A percentile compares a stretch with the other conserved stretches of the same genome.
phyloP scores from a whole-genome alignment of 2,329 filamentous ascomycete genomes.

The Nannizzia gypsea region DNA sequence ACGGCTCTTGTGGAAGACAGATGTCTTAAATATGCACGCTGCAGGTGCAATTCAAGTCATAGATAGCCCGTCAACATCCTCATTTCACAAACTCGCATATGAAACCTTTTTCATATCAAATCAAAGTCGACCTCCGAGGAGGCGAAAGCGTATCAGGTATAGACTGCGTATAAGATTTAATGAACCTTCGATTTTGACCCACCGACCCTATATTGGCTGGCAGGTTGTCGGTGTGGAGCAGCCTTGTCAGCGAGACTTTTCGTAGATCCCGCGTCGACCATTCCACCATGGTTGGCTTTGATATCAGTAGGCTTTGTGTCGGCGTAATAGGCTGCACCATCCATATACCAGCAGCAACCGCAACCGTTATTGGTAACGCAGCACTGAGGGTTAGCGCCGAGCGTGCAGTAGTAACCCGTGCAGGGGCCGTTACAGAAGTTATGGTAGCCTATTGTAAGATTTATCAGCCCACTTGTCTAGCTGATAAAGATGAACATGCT shows the following conservation, averaged over 20 bases:
- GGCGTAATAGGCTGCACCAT: not conserved
- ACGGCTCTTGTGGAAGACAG: too few relatives aligned
- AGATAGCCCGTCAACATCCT: not conserved
- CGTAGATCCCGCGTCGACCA: not conserved
- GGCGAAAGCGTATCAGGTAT: too few relatives aligned
- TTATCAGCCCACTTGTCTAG: not conserved
- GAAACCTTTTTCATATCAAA: too few relatives aligned
- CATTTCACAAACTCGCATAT: not conserved
- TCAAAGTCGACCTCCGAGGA: too few relatives aligned
- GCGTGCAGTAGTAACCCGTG: not conserved
- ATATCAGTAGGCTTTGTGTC: not conserved
- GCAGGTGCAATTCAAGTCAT: not conserved
- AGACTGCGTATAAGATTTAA: too few relatives aligned
- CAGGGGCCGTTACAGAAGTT: not conserved
- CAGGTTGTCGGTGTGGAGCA: not conserved
- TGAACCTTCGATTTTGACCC: not conserved
- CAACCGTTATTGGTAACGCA: not conserved
- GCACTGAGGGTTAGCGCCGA: not conserved
- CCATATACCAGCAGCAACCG: not conserved
- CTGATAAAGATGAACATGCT: not conserved
- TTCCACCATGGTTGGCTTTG: not conserved
- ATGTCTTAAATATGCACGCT: not conserved
- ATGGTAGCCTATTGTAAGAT: not conserved
- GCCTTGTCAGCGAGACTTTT: not conserved
- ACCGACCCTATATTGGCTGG: not conserved